Evolutionary conservation across 2,329 filamentous ascomycete species (phyloP), one percentile per base, ranked within the genome.

Genomic region (Lecanicillium sp.): DNA sequence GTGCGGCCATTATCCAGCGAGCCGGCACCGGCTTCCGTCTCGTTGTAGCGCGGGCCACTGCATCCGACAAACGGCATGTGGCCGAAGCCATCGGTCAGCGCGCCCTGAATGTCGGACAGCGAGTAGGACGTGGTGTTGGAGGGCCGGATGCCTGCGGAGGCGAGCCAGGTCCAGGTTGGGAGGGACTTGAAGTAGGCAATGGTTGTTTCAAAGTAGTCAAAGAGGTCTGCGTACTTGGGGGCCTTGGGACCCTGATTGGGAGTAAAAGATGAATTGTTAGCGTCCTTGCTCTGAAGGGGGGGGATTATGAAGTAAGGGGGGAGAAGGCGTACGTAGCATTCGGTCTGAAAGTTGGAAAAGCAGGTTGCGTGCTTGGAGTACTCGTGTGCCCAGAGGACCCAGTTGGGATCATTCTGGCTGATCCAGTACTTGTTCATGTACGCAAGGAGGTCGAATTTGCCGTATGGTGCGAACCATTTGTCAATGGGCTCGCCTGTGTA

Each of bases 351-450:
- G 43, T 72, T 80, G 33, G 70, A 75, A 63, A 64, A 83, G 65
- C 79, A 84, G 12, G 78, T 83, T 3, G 70, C 78, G 57, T 81
- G 78, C 63, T 83, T 83, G 59, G 65, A 70, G 63, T 78, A 82
- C 53, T 83, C 78, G 61, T 82, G 78, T 29, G 59, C 78, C 78
- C 78, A 83, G 59, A 84, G 74, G 25, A 71, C 65, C 36, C 61
- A 55, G 58, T 78, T 82, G 12, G 70, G 64, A 35, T 70, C 67
- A 43, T 61, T 60, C 46, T 75, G 73, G 34, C 68, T 68, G 46
- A 80, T 67, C 80, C 79, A 83, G 67, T 51, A 70, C 50, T 69
- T 77, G 52, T 78, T 73, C 79, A 83, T 83, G 61, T 70, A 83
- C 3, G 64, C 68, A 3, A 83, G 66, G 3, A 83, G 63, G 51